Conservation (phyloP, 768 basidiomycete genomes). For the Mycena belliarum region DNA sequence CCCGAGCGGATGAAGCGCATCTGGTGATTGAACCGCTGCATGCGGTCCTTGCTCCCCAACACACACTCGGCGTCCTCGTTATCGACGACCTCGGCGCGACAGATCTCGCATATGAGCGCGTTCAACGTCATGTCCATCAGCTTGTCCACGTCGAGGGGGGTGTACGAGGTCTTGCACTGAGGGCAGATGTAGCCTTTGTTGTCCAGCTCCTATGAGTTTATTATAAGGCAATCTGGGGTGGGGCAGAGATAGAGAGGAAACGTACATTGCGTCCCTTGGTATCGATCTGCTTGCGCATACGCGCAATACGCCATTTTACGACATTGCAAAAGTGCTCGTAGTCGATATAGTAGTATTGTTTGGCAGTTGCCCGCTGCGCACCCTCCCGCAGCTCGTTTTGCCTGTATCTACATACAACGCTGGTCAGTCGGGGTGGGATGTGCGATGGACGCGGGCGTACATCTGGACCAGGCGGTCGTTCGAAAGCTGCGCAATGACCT, state of each 20-base stretch:
- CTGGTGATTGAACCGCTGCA: constrained; percentile 93
- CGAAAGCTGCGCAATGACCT: constrained; percentile 79
- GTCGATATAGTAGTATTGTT: constrained; percentile 96
- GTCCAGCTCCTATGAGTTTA: constrained; percentile 76
- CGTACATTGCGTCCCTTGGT: constrained; percentile 84
- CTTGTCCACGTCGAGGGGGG: constrained; percentile 81
- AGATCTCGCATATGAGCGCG: constrained; percentile 84
- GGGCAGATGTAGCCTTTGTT: constrained; percentile 98
- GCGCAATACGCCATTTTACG: constrained; percentile 94
- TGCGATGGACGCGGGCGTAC: constrained; percentile 42
- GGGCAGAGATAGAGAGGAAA: constrained; percentile 7
- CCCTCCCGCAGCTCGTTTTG: constrained; percentile 92
- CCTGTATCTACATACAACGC: constrained; percentile 57
- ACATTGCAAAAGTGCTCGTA: constrained; percentile 96
- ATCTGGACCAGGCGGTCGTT: constrained; percentile 78
- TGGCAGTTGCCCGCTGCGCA: constrained; percentile 81
- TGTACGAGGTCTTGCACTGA: constrained; percentile 80
- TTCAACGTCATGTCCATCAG: constrained; percentile 72
- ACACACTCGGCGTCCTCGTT: constrained; percentile 90
- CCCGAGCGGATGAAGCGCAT: constrained; percentile 88
- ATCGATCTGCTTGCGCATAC: constrained; percentile 90
- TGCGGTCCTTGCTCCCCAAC: constrained; percentile 85
- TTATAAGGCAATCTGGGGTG: not conserved
- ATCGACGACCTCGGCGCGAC: constrained; percentile 82
- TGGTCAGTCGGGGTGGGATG: not conserved